phyloP scores from a whole-genome alignment of 805 yeast genomes.

The Wickerhamiella azyma region DNA sequence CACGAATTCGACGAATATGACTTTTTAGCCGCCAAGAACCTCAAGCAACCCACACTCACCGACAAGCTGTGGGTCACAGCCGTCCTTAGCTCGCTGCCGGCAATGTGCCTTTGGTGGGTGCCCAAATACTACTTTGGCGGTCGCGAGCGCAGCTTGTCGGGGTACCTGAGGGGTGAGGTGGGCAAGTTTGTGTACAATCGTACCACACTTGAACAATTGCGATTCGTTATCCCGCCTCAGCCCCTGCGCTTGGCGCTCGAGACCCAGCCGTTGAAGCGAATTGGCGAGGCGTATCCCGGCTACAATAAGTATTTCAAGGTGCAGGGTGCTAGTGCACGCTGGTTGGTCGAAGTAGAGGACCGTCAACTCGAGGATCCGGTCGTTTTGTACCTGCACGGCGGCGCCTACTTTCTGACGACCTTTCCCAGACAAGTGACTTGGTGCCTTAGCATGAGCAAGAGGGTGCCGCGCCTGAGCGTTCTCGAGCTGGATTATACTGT shows the following conservation, averaged over 20 bases:
- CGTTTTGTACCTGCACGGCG: conserved; percentile 15
- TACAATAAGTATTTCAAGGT: conserved; percentile 19
- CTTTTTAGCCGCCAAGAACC: conserved; percentile 1
- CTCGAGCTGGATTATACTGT: conserved; percentile 23
- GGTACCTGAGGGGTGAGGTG: not conserved
- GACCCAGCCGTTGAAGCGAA: not conserved
- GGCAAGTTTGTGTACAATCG: conserved; percentile 8
- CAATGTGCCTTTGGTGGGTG: not conserved
- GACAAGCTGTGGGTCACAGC: conserved; percentile 1
- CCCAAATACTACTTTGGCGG: conserved; percentile 1
- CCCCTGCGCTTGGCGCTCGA: conserved; percentile 17
- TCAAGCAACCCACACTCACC: not conserved
- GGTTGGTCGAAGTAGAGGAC: conserved; percentile 12
- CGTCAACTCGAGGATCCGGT: conserved; percentile 14
- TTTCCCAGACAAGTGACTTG: not conserved
- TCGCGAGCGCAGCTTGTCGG: not conserved
- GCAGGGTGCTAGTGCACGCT: conserved; percentile 20
- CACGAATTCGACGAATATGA: conserved; percentile 5
- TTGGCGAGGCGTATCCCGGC: not conserved
- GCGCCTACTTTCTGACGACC: conserved; percentile 11
- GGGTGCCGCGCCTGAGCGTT: conserved; percentile 10
- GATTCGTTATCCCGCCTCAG: conserved; percentile 13
- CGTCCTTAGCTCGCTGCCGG: not conserved
- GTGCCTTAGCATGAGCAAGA: not conserved
- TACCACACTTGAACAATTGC: conserved; percentile 15